Base-by-base conservation (phyloP, 1,284 basidiomycete species). In the Ustilago xerochloae region DNA sequence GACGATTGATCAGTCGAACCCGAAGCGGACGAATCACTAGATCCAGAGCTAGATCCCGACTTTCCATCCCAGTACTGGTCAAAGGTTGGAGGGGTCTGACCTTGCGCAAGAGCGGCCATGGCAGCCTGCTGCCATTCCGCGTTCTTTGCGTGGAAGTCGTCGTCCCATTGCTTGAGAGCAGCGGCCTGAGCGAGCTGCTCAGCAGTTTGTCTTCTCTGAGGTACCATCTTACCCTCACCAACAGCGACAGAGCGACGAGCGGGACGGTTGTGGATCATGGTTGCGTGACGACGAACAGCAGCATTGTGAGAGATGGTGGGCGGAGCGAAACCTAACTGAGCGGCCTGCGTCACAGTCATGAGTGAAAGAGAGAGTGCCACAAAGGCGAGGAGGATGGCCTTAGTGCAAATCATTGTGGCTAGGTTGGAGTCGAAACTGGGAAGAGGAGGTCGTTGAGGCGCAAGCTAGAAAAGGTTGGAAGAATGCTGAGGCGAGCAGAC, bases 21-120 rank as follows among this genome's bases (percentile, higher is more conserved):
- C 30, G 67, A 84, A 80, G 30, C 81, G 79, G 54, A 84, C 55
- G 24, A 84, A 74, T 9, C 81, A 71, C 30, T 47, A n/a, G 70
- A 82, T 75, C 71, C 83, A 63, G 58, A 83, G 50, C 30, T n/a
- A 5, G 36, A 29, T 16, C 55, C 59, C 2, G 57, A 55, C 48
- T 80, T 68, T 35, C 56, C 56, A 18, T 39, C 47, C 66, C 60
- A 69, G 59, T 67, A 80, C 20, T 68, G 48, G 46, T 78, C 76
- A 29, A 48, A 80, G 10, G 45, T 55, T 1, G 68, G 70, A 0
- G 77, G 77, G 3, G 66, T 77, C 61, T 80, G 52, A 33, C 78
- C 78, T 16, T 55, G 20, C n/a, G 57, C 62, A 16, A 76, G 67
- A 29, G 66, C 64, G 53, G 68, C 70, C 18, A 61, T 65, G 35